A percentile compares a stretch with the other conserved stretches of the same genome.
Conservation (phyloP, 1,284 basidiomycete genomes). For the Melampsora medusae region DNA sequence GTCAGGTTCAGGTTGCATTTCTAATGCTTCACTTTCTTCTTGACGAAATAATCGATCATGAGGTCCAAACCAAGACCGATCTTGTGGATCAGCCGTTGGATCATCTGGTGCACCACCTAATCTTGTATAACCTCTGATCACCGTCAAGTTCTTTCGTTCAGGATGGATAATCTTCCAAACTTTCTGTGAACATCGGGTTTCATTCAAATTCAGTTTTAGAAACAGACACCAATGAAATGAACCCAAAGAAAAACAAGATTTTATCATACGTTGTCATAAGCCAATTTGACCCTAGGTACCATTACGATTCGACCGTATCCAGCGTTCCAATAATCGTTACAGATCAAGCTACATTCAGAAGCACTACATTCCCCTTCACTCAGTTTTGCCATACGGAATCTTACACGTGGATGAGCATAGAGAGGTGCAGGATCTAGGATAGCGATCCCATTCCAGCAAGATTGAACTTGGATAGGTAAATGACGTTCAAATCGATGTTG, state of each 20-base stretch:
- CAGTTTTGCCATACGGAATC: conserved; percentile 83
- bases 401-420: conserved; percentile 79
- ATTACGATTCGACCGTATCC: conserved; percentile 92
- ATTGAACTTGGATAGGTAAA: conserved; percentile 87
- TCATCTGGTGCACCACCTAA: conserved; percentile 89
- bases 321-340: conserved; percentile 68
- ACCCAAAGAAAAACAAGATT: not conserved
- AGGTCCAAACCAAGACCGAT: conserved; percentile 88
- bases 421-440: conserved; percentile 88
- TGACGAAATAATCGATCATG: conserved; percentile 85
- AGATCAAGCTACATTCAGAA: conserved; percentile 87
- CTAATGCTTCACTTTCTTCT: conserved; percentile 73
- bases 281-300: conserved; percentile 90
- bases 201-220: conserved; percentile 3
- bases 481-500: conserved; percentile 79
- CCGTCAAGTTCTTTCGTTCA: conserved; percentile 75
- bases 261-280: conserved; percentile 75
- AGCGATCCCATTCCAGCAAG: conserved; percentile 94
- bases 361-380: conserved; percentile 84
- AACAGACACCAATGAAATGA: conserved; percentile 3
- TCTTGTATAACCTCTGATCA: conserved; percentile 85
- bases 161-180: conserved; percentile 93
- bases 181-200: conserved; percentile 60
- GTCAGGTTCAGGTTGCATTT: conserved; percentile 77
- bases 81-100: conserved; percentile 88